Conservation (phyloP, 805 yeast genomes). For the Debaryomyces hansenii region DNA sequence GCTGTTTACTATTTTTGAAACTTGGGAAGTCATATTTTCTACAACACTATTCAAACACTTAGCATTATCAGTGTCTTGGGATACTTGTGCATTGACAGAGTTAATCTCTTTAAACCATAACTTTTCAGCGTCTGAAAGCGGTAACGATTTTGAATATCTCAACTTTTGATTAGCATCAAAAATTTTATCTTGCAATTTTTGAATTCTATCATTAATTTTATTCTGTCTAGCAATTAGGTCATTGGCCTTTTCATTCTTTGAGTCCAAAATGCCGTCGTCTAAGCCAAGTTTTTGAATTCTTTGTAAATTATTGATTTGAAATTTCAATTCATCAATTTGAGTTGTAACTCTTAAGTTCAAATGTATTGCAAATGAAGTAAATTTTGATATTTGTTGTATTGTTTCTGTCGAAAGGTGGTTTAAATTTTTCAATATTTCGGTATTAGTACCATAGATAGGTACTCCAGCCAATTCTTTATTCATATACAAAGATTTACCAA, state of each 20-base stretch:
- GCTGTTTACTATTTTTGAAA: constrained; percentile 9
- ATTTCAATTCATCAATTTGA: constrained; percentile 24
- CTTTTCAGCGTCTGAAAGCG: constrained; percentile 35
- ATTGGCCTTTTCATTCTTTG: constrained; percentile 10
- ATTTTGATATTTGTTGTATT: constrained; percentile 12
- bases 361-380: constrained; percentile 17
- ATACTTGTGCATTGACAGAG: constrained; percentile 14
- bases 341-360: constrained; percentile 16
- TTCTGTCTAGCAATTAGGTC: constrained; percentile 19
- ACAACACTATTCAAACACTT: constrained; percentile 12
- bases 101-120: constrained; percentile 40
- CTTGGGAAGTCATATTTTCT: constrained; percentile 20
- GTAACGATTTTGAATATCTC: constrained; percentile 21
- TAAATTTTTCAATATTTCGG: constrained; percentile 6
- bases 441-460: not conserved
- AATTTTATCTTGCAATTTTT: constrained; percentile 20
- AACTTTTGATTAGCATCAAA: constrained; percentile 21
- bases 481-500: not conserved
- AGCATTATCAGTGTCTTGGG: constrained; percentile 7
- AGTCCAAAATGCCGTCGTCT: not conserved
- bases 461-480: not conserved
- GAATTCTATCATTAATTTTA: constrained; percentile 17
- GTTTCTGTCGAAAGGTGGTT: constrained; percentile 20
- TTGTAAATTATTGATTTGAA: constrained; percentile 12
- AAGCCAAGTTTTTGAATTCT: not conserved